Evolutionary conservation across 1,139 yeast species (phyloP).

Genomic region (Yarrowia galli): DNA sequence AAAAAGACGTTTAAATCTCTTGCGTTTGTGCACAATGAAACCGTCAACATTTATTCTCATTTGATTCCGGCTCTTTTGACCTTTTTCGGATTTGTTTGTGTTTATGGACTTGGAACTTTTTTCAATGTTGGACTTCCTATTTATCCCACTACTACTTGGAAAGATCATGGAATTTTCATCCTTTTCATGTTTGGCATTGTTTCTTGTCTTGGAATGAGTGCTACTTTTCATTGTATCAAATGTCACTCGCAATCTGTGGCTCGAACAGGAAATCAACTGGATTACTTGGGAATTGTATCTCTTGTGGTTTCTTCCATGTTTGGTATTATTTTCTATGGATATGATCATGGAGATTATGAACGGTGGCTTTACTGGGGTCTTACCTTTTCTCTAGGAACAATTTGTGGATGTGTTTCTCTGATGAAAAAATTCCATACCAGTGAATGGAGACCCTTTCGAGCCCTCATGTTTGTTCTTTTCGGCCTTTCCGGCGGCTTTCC

Average conservation of each 20-base stretch:
- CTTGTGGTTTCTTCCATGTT: constrained; percentile 77
- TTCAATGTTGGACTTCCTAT: constrained; percentile 48
- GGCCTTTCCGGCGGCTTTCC: constrained; percentile 85
- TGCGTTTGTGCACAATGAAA: constrained; percentile 79
- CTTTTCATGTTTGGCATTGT: constrained; percentile 61
- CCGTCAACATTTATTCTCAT: constrained; percentile 83
- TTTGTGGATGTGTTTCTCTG: constrained; percentile 71
- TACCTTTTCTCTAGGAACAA: constrained; percentile 63
- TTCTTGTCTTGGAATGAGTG: constrained; percentile 73
- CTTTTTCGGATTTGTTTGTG: constrained; percentile 44
- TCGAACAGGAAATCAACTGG: constrained; percentile 76
- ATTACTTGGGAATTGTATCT: constrained; percentile 84
- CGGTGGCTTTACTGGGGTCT: constrained; percentile 55
- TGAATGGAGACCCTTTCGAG: constrained; percentile 77
- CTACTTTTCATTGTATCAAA: constrained; percentile 78
- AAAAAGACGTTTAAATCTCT: constrained; percentile 62
- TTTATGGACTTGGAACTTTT: constrained; percentile 42
- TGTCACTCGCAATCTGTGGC: constrained; percentile 72
- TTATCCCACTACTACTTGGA: constrained; percentile 56
- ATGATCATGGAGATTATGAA: constrained; percentile 54
- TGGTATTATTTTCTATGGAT: constrained; percentile 73
- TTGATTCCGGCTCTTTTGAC: constrained; percentile 67
- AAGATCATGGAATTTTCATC: constrained; percentile 56
- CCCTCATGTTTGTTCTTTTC: constrained; percentile 77
- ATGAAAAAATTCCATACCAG: constrained; percentile 70